These are phyloP conservation scores for Chlorella sp. DNA, from an alignment of 139 green algal species.

Conservation along the genomic window DNA sequence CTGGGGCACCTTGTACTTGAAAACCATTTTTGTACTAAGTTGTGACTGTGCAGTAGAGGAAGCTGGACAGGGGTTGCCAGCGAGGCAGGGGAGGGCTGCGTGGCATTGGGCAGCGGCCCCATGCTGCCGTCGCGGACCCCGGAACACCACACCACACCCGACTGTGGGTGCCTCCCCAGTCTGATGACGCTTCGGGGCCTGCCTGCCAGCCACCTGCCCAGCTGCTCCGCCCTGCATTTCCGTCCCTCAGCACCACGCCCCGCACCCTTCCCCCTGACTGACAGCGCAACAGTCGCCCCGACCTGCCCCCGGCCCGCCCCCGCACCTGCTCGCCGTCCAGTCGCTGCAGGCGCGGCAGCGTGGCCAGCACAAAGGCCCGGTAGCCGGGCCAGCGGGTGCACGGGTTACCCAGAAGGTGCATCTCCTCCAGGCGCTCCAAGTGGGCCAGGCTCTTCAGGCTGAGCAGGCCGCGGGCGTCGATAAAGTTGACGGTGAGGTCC, in stretches of 20 bases:
- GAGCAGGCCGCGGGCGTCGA: constrained; percentile 55
- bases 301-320: not conserved
- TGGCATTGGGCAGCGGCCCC: no score
- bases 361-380: constrained; percentile 80
- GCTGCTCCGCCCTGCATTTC: not conserved
- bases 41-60: no score
- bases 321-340: constrained; percentile 51
- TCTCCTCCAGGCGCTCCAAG: constrained; percentile 62
- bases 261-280: not conserved
- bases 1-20: not conserved
- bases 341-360: constrained; percentile 72
- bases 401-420: constrained; percentile 91
- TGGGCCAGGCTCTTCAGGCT: constrained; percentile 58
- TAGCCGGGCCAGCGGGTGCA: constrained; percentile 85
- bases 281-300: not conserved
- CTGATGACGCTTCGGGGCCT: no score
- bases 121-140: no score
- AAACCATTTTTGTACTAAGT: no score
- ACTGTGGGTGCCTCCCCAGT: no score
- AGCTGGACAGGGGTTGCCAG: no score
- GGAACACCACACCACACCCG: no score
- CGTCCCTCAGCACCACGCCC: no score
- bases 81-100: no score
- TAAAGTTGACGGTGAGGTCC: constrained; percentile 94
- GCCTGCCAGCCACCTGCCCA: no score